Evolutionary conservation across 1,139 yeast genomes (phyloP), one percentile per base, ranked within the genome.

Genomic region (Sugiyamaella grinbergsii): DNA sequence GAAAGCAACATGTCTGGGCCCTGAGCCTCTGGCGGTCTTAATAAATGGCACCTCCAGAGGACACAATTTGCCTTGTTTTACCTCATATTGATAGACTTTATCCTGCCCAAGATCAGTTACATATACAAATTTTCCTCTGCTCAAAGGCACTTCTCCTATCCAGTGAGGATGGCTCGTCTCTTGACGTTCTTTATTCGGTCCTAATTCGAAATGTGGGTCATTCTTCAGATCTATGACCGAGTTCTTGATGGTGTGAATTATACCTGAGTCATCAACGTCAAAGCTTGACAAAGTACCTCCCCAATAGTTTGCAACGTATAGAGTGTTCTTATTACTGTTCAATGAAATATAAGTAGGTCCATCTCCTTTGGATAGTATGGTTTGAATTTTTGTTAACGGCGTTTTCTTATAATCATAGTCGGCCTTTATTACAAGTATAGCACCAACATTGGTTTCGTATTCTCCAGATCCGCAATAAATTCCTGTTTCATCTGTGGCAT

Each of bases 41-140:
- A 51, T 16, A 16, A 40, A 51, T 4, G 49, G 50, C 6, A 39
- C 37, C 6, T 24, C 44, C 13, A 40, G 22, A 4, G 54, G 50
- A 24, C 19, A 13, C 20, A 51, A 32, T 18, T 29, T 22, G 20
- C 46, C 36, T 11, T 32, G 42, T 4, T 29, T 37, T 6, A 40
- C 26, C 31, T 43, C 40, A 38, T 34, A 51, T 33, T 51, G 52
- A 22, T 29, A 48, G 26, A 51, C 18, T 32, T 48, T 48, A 40
- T 51, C 54, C 31, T 51, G 54, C 11, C 51, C 54, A 15, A 51
- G 50, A 44, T 51, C 54, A 3, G 52, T 51, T 2, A 38, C 47
- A 28, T 48, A 51, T 4, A 45, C 43, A 31, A 39, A 47, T 19
- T 45, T 48, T 2, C 44, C 46, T 16, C 31, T 47, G 15, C 43